Conservation (phyloP, 192 early-diverging fungal species). For the Coemansia sp. region DNA sequence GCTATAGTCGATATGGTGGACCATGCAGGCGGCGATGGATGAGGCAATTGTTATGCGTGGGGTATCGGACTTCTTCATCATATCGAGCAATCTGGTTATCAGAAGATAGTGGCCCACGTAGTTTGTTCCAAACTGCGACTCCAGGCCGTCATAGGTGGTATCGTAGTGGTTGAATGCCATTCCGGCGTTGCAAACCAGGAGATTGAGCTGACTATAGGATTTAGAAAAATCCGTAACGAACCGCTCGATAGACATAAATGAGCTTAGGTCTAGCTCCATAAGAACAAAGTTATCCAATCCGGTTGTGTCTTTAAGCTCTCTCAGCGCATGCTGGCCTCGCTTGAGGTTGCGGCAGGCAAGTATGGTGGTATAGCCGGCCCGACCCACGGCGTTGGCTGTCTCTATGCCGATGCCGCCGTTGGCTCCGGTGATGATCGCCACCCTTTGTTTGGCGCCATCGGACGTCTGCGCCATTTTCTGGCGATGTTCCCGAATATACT, state of each 20-base stretch:
- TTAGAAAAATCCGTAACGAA: slow-evolving; percentile 40
- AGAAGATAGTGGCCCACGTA: slow-evolving; percentile 60
- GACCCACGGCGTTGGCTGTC: slow-evolving; percentile 57
- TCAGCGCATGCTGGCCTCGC: slow-evolving; percentile 21
- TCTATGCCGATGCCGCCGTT: slow-evolving; percentile 61
- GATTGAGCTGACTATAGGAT: slow-evolving; percentile 17
- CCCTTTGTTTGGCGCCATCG: neutral
- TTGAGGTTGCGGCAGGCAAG: slow-evolving; percentile 47
- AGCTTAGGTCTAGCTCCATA: slow-evolving; percentile 56
- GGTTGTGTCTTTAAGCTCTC: slow-evolving; percentile 10
- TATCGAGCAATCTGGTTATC: slow-evolving; percentile 36
- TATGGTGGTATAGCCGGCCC: slow-evolving; percentile 54
- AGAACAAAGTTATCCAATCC: slow-evolving; percentile 29
- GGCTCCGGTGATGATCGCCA: slow-evolving; percentile 56
- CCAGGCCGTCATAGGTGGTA: slow-evolving; percentile 60
- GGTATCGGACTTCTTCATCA: slow-evolving; percentile 39
- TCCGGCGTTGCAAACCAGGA: slow-evolving; percentile 59
- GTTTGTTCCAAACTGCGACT: slow-evolving; percentile 65
- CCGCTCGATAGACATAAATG: slow-evolving; percentile 45
- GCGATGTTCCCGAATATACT: slow-evolving; percentile 24
- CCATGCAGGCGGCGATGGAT: slow-evolving; percentile 51
- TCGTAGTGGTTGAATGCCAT: slow-evolving; percentile 58
- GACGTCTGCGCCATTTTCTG: slow-evolving; percentile 6
- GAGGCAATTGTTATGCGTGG: slow-evolving; percentile 56
- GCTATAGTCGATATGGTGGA: slow-evolving; percentile 44